Conservation (phyloP, 768 basidiomycete species). For the Pleurotus salmoneostramineus region DNA sequence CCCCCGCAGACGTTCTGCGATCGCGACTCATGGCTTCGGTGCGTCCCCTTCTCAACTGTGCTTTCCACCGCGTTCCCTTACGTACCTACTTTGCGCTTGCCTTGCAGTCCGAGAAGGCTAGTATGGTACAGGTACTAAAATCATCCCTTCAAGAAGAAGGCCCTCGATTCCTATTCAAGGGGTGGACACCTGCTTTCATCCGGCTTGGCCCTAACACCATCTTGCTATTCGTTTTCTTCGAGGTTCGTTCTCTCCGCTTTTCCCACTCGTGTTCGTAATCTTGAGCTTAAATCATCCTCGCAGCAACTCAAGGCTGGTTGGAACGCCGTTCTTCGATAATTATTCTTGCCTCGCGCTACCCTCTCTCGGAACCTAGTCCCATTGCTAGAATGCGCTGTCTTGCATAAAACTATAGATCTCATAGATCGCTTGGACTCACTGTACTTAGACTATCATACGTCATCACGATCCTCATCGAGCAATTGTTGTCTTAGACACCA, state of each 20-base stretch:
- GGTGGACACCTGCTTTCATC: conserved; percentile 87
- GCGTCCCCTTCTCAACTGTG: conserved; percentile 16
- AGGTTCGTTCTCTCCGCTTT: conserved; percentile 37
- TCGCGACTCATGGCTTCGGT: conserved; percentile 80
- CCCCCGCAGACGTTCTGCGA: conserved; percentile 73
- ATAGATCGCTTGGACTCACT: background rate
- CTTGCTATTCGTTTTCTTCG: conserved; percentile 81
- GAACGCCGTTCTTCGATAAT: conserved; percentile 21
- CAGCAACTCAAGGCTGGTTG: conserved; percentile 74
- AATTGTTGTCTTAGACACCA: conserved; percentile 5
- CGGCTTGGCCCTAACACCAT: conserved; percentile 83
- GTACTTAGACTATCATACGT: conserved; percentile 5
- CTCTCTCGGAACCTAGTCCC: background rate
- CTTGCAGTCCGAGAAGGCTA: conserved; percentile 45
- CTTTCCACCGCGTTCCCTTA: background rate
- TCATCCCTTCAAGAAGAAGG: conserved; percentile 72
- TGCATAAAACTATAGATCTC: conserved; percentile 3
- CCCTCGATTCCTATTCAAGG: conserved; percentile 75
- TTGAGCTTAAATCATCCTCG: background rate
- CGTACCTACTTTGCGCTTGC: conserved; percentile 1
- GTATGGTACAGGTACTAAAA: conserved; percentile 47
- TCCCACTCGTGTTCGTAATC: background rate
- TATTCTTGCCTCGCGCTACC: background rate
- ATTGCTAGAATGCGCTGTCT: background rate
- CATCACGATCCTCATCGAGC: background rate